phyloP scores from a whole-genome alignment of 768 basidiomycete species.

The Collybia sordida region DNA sequence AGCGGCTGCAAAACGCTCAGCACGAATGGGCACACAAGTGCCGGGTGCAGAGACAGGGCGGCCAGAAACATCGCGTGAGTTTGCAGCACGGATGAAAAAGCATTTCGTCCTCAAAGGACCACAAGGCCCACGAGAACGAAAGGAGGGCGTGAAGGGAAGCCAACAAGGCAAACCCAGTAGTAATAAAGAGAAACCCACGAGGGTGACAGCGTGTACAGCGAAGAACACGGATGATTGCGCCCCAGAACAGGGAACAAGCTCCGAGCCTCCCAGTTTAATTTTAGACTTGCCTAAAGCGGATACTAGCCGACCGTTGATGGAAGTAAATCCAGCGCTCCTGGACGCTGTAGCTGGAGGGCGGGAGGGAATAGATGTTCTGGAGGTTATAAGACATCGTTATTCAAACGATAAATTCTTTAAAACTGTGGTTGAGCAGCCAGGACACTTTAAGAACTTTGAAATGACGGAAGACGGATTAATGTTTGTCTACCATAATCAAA shows the following conservation, averaged over 20 bases:
- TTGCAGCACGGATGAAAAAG: conserved; percentile 3
- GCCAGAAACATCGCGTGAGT: conserved; percentile 4
- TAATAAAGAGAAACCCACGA: too few relatives aligned
- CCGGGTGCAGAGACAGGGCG: conserved; percentile 1
- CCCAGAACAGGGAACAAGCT: too few relatives aligned
- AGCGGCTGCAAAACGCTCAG: neutral
- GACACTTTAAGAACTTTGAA: conserved; percentile 16
- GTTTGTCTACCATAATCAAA: neutral
- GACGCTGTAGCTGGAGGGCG: conserved; percentile 1
- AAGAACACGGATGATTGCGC: too few relatives aligned
- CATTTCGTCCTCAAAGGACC: conserved; percentile 17
- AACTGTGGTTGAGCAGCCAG: conserved; percentile 5
- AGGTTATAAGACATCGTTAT: conserved; percentile 12
- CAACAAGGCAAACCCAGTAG: too few relatives aligned
- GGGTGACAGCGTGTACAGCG: too few relatives aligned
- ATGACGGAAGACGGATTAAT: conserved; percentile 11
- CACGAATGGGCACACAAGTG: neutral
- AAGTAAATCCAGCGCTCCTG: too few relatives aligned
- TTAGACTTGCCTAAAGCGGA: too few relatives aligned
- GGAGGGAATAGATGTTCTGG: conserved; percentile 5
- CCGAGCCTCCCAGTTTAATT: too few relatives aligned
- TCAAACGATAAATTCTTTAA: conserved; percentile 9
- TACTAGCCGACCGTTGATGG: too few relatives aligned
- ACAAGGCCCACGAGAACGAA: conserved; percentile 14
- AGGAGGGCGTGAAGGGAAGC: too few relatives aligned